These are phyloP conservation scores for Alliaria petiolata DNA, from an alignment of 345 rosid genomes.

Conservation along the genomic window DNA sequence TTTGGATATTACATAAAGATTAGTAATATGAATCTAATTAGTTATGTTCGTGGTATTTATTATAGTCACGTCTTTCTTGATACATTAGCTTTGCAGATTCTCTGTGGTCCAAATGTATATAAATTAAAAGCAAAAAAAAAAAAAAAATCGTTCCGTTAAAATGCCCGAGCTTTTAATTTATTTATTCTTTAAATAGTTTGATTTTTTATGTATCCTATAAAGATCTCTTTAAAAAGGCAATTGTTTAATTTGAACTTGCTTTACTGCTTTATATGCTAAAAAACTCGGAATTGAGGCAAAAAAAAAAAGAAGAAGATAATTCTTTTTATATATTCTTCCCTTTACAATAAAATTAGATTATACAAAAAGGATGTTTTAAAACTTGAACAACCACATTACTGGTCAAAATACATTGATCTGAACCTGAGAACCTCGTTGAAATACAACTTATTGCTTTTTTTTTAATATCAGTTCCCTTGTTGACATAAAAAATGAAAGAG, in stretches of 20 bases:
- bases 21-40: slow-evolving; percentile 1
- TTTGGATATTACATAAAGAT: neutral
- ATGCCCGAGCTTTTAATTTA: neutral
- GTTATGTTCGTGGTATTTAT: slow-evolving; percentile 20
- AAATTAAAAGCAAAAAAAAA: slow-evolving; percentile 15
- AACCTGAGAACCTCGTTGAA: too few relatives aligned
- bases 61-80: slow-evolving; percentile 32
- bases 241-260: neutral
- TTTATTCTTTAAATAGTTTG: neutral
- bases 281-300: slow-evolving; percentile 1
- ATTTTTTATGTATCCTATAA: slow-evolving; percentile 12
- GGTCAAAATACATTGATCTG: too few relatives aligned
- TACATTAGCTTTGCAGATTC: slow-evolving; percentile 29
- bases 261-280: slow-evolving; percentile 18
- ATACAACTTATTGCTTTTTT: too few relatives aligned
- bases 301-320: neutral
- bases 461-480: too few relatives aligned
- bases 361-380: slow-evolving; percentile 3
- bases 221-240: neutral
- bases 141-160: neutral
- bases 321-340: neutral
- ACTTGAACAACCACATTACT: too few relatives aligned
- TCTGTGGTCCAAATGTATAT: slow-evolving; percentile 25
- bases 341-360: neutral
- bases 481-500: too few relatives aligned